Percentiles rank a stretch among this genome's conserved stretches.
These are phyloP conservation scores for Calonectria pauciramosa DNA, from an alignment of 2,329 filamentous ascomycete species.

Conservation along the genomic window DNA sequence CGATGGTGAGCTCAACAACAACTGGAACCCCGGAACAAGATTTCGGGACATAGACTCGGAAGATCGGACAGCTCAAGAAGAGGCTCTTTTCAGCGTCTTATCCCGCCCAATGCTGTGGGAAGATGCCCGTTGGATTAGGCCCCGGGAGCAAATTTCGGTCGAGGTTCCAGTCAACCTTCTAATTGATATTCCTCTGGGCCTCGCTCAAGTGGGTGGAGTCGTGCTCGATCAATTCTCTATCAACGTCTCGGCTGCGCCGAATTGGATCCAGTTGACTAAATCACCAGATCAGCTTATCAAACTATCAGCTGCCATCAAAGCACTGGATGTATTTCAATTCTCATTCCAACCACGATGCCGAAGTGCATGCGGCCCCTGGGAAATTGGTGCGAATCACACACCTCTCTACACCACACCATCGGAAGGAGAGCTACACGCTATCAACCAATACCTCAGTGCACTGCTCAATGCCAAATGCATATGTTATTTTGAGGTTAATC, in stretches of 20 bases:
- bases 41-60: background rate
- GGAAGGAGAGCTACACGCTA: background rate
- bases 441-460: constrained; percentile 5
- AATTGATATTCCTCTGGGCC: background rate
- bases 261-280: background rate
- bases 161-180: constrained; percentile 7
- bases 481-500: background rate
- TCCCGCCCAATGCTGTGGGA: constrained; percentile 16
- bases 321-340: background rate
- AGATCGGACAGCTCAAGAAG: background rate
- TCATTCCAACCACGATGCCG: background rate
- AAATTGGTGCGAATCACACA: background rate
- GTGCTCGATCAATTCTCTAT: background rate
- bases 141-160: background rate
- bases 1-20: constrained; percentile 2
- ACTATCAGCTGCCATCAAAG: background rate
- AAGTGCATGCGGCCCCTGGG: constrained; percentile 8
- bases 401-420: background rate
- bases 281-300: background rate
- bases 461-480: background rate
- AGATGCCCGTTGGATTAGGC: constrained; percentile 5
- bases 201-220: background rate
- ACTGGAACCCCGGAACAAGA: background rate
- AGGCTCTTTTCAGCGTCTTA: background rate
- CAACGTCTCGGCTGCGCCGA: background rate